Percentiles rank a stretch among this genome's conserved stretches.
These are phyloP conservation scores for Tetragonia tetragonoides DNA, from an alignment of 148 eudicot genomes.

Conservation along the genomic window DNA sequence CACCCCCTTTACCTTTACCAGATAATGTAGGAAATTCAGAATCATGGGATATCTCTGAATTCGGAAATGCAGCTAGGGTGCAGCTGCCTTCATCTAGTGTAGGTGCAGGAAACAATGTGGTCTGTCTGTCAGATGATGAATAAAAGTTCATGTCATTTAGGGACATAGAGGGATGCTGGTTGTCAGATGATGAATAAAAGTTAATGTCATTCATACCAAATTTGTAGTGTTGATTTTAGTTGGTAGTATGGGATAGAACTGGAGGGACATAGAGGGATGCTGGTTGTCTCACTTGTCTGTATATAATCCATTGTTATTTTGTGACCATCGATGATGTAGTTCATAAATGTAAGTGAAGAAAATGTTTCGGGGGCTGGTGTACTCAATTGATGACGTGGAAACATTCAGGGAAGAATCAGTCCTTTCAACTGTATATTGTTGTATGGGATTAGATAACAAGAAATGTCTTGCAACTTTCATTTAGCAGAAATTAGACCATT, in stretches of 20 bases:
- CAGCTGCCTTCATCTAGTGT: slow-evolving; percentile 14
- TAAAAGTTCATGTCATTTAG: slow-evolving; percentile 8
- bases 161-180: no score
- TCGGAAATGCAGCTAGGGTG: slow-evolving; percentile 20
- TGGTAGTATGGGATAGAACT: not conserved
- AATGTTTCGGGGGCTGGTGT: no score
- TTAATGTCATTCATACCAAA: no score
- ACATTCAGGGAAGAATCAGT: no score
- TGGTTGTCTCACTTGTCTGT: not conserved
- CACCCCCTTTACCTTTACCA: not conserved
- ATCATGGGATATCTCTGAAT: slow-evolving; percentile 27
- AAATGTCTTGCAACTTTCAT: no score
- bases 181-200: no score
- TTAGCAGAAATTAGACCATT: no score
- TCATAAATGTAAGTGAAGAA: not conserved
- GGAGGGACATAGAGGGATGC: not conserved
- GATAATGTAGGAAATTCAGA: slow-evolving; percentile 22
- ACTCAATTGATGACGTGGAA: no score
- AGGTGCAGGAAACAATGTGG: slow-evolving; percentile 25
- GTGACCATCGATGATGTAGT: slow-evolving; percentile 5
- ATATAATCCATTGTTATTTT: slow-evolving; percentile 4
- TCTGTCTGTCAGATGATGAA: slow-evolving; percentile 70
- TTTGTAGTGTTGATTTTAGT: not conserved
- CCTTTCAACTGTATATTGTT: no score
- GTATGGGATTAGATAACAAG: no score